Evolutionary conservation across 495 filamentous ascomycete species (phyloP), one percentile per base, ranked within the genome.

Genomic region (Clavariopsis aquatica): DNA sequence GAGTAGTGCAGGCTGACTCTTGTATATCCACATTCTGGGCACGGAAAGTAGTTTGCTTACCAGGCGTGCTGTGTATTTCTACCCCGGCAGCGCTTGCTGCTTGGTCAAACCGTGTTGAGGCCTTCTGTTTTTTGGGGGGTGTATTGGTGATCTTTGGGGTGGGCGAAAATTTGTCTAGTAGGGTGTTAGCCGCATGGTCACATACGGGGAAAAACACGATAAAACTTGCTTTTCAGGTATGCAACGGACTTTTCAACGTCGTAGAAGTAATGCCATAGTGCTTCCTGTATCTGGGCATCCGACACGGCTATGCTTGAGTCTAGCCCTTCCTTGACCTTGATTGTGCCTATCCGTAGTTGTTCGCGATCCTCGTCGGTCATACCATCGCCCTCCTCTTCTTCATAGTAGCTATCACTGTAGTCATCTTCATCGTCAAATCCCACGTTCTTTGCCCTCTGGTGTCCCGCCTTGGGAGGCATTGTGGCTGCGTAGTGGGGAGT

Each of bases 211-310:
- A 29, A 43, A 20, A 17, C 1, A 6, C 52, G 22, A n/a, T n/a
- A n/a, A n/a, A n/a, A 0, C 69, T 24, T 86, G 85, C 87, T 84
- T 47, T 85, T 78, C 38, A 98, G 76, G 71, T 93, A 96, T 60
- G 83, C 79, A 20, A 92, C 87, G 0, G 90, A 83, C 72, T 97
- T 96, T 26, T 85, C 84, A 26, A 96, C 80, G 73, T 98, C 93
- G 72, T 90, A 97, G 75, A 93, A 98, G 74, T 96, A 97, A 74
- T 98, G 85, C 91, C 92, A 98, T 29, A 98, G 74, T 0, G 92
- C 83, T 55, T 98, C 95, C 73, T 96, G 83, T 45, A 96, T 92
- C 62, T 95, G 87, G 31, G 83, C 78, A 51, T 85, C 83, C 22
- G 86, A 84, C 47, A 87, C 79, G 45, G 73, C 46, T 79, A 77